Evolutionary conservation across 2,329 filamentous ascomycete species (phyloP), one percentile per base, ranked within the genome.

Genomic region (Cadophora luteo-olivacea): DNA sequence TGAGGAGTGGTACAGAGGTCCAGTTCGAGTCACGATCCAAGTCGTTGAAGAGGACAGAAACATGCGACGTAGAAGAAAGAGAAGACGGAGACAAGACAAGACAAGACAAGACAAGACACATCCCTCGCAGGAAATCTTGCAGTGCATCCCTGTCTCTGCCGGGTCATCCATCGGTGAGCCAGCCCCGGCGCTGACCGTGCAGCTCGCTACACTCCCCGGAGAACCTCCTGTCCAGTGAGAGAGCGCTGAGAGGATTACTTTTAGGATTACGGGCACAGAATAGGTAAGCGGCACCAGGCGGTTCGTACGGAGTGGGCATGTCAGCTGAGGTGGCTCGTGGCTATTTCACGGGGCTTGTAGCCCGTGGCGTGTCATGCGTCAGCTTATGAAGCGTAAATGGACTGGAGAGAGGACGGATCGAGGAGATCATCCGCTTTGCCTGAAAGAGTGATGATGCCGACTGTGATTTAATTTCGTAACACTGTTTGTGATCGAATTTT

Each of bases 81-180:
- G 24, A 14, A 38, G 55, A 38, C 3, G 24, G 38, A 19, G 38
- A 29, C 14, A 24, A 22, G 41, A 8, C 7, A 7, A 14, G 7
- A 45, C 41, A 45, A 16, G 41, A 45, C 41, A 45, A 14, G 41
- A 45, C 14, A 11, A 9, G 45, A 22, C 19, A 22, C 19, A 45
- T 45, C 41, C n/a, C 45, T 49, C 41, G 41, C 41, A 45, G 41
- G 36, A 38, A 38, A 38, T 38, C 36, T 38, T 19, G 41, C 41
- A n/a, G 11, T 16, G n/a, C n/a, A 61, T 33, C 60, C 60, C 38
- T 62, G 41, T 22, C 24, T 58, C 25, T 62, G 45, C 25, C 41
- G 60, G 60, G 45, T 49, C 45, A 49, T 49, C 41, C 41, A 45
- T 45, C 41, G 41, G 41, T 45, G 41, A 45, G 41, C 41, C 29